Evolutionary conservation across 2,329 filamentous ascomycete genomes (phyloP), one percentile per base, ranked within the genome.

Genomic region (Botrytis hyacinthi): DNA sequence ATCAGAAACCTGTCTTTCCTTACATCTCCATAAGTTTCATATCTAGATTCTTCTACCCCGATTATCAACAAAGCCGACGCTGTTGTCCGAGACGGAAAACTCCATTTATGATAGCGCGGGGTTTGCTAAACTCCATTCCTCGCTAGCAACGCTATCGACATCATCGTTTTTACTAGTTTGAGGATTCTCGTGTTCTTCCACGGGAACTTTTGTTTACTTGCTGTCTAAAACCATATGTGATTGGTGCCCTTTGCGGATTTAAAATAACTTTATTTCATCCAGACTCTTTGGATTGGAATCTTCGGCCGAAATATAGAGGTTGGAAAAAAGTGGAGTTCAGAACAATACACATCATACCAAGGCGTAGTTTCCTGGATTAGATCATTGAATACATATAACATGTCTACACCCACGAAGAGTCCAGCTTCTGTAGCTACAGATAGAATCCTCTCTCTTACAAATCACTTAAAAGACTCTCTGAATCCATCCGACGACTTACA

Each of bases 381-480:
- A 60, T 42, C 42, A 48, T 62, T 61, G 46, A 35, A 51, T 51
- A 57, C 29, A 57, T 71, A 71, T 68, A 73, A 42, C 46, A 79
- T 79, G 78, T 73, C 75, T 67, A 76, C 59, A 29, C 54, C 76
- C 73, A 73, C 74, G 51, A 79, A 74, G 57, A 37, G 40, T 59
- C 71, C 75, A 60, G 70, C 74, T 73, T 74, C 77, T 35, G 65
- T 70, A 69, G 76, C 78, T 42, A 78, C 75, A 60, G 67, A 77
- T 16, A 75, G 77, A 69, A 69, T 72, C 4, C 18, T 72, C 44
- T 68, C 71, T 14, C 71, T 72, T 54, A 75, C 74, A 74, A 76
- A 77, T 65, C 78, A 79, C 70, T 74, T 80, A 6, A 77, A 77
- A 76, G 61, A 76, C 26, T 76, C 75, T 59, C 74, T 75, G 29